These are phyloP conservation scores for Prototheca cutis DNA, from an alignment of 163 green algal species.

Conservation along the genomic window DNA sequence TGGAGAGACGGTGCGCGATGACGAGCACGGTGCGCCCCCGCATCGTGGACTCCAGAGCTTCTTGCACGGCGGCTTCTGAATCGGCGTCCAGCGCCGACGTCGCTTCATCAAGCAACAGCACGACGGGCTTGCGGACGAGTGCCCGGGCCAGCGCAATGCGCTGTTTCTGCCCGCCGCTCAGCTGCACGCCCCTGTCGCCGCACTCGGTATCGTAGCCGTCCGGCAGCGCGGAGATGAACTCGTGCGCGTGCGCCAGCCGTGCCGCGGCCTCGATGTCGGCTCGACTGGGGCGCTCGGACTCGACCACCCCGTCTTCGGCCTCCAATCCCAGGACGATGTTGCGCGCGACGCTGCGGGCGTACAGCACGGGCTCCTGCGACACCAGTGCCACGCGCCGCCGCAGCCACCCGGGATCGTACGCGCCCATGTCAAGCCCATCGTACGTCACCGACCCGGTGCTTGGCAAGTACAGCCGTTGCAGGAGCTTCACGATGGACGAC, in stretches of 20 bases:
- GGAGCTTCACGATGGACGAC: conserved; percentile 61
- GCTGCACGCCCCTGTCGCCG: conserved; percentile 68
- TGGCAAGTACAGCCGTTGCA: conserved; percentile 64
- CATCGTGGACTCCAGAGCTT: conserved; percentile 38
- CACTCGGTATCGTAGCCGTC: conserved; percentile 40
- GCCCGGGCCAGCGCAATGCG: conserved; percentile 53
- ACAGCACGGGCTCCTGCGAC: conserved; percentile 45
- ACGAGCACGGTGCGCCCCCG: conserved; percentile 58
- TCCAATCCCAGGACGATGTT: conserved; percentile 49
- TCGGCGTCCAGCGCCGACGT: conserved; percentile 65
- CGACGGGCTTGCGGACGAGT: conserved; percentile 33
- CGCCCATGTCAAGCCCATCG: conserved; percentile 30
- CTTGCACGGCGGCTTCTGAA: conserved; percentile 47
- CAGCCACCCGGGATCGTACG: conserved; percentile 37
- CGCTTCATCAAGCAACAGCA: conserved; percentile 52
- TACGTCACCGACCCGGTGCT: conserved; percentile 33
- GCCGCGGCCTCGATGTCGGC: conserved; percentile 40
- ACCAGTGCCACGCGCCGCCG: conserved; percentile 34
- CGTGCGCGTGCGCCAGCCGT: conserved; percentile 54
- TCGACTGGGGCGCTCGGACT: conserved; percentile 17
- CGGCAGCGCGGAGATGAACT: conserved; percentile 62
- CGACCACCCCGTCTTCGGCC: conserved; percentile 28
- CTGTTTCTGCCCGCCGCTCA: conserved; percentile 63
- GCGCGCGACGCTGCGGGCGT: conserved; percentile 19
- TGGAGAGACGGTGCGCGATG: conserved; percentile 64